Percentiles rank a stretch among this genome's conserved stretches.
phyloP scores from a whole-genome alignment of 495 filamentous ascomycete species.

The Neurospora sp. region DNA sequence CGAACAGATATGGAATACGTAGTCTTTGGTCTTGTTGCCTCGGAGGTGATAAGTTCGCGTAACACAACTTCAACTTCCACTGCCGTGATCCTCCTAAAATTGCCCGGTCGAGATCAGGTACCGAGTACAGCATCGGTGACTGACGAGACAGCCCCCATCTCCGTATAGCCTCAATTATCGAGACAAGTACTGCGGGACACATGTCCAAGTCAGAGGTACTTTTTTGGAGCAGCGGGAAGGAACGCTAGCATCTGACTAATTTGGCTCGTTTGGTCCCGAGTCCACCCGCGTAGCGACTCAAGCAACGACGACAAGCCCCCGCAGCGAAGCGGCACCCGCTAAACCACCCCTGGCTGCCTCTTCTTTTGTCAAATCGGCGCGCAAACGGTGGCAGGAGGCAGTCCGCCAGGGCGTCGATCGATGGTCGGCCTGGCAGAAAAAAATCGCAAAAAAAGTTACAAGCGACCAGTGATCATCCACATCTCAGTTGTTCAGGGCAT shows the following conservation, averaged over 20 bases:
- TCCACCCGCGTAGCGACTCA: constrained; percentile 10
- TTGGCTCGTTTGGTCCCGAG: constrained; percentile 7
- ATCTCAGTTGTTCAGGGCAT: neutral
- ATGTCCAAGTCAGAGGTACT: neutral
- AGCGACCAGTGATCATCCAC: neutral
- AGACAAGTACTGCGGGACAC: neutral
- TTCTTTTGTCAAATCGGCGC: neutral
- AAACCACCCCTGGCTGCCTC: neutral
- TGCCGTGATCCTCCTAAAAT: neutral
- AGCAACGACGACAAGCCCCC: constrained; percentile 2
- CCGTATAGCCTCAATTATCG: neutral
- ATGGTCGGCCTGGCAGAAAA: neutral
- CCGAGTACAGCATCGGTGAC: neutral
- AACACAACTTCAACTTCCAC: neutral
- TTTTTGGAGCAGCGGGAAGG: neutral
- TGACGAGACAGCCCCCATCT: neutral
- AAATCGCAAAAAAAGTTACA: neutral
- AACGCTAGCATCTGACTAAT: constrained; percentile 8
- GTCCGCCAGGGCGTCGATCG: neutral
- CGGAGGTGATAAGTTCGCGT: neutral
- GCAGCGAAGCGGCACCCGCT: neutral
- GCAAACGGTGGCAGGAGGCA: neutral
- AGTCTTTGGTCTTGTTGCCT: neutral
- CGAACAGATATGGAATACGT: neutral
- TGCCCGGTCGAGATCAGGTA: neutral